A percentile compares a stretch with the other conserved stretches of the same genome.
Conservation (phyloP, 345 rosid species). For the Eucalyptus viminalis region DNA sequence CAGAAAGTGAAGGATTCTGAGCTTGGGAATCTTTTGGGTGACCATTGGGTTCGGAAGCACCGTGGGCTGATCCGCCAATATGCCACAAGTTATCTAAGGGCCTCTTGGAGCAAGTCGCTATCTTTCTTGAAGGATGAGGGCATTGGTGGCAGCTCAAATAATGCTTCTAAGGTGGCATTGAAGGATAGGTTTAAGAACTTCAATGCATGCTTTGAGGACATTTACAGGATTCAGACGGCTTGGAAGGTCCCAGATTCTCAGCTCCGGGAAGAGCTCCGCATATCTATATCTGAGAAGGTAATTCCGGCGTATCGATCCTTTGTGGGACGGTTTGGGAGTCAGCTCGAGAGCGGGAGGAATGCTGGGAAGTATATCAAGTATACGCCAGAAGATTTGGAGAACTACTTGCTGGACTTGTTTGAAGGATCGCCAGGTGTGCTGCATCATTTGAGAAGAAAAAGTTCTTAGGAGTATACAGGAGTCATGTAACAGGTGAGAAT, state of each 20-base stretch:
- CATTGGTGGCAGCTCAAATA: slow-evolving; percentile 54
- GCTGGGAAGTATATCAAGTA: slow-evolving; percentile 91
- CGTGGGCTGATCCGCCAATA: slow-evolving; percentile 72
- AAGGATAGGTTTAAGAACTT: slow-evolving; percentile 87
- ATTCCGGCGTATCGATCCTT: slow-evolving; percentile 89
- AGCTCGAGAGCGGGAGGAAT: slow-evolving; percentile 75
- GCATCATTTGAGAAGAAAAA: slow-evolving; percentile 74
- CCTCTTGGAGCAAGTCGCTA: slow-evolving; percentile 76
- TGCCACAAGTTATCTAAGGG: slow-evolving; percentile 88
- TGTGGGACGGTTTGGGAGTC: slow-evolving; percentile 72
- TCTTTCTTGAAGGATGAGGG: slow-evolving; percentile 80
- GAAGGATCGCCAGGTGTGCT: slow-evolving; percentile 80
- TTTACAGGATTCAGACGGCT: slow-evolving; percentile 76
- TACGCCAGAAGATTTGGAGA: slow-evolving; percentile 86
- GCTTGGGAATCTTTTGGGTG: slow-evolving; percentile 71
- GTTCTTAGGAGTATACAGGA: slow-evolving; percentile 18
- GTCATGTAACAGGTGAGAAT: not conserved
- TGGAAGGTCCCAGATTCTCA: slow-evolving; percentile 97
- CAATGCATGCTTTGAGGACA: slow-evolving; percentile 82
- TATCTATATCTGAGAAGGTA: slow-evolving; percentile 86
- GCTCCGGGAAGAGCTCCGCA: slow-evolving; percentile 87
- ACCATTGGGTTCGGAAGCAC: slow-evolving; percentile 85
- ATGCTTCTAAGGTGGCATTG: slow-evolving; percentile 63
- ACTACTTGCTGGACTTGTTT: slow-evolving; percentile 62
- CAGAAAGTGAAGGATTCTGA: slow-evolving; percentile 92